Conservation (phyloP, 495 filamentous ascomycete species). For the Endocarpon pusillum region DNA sequence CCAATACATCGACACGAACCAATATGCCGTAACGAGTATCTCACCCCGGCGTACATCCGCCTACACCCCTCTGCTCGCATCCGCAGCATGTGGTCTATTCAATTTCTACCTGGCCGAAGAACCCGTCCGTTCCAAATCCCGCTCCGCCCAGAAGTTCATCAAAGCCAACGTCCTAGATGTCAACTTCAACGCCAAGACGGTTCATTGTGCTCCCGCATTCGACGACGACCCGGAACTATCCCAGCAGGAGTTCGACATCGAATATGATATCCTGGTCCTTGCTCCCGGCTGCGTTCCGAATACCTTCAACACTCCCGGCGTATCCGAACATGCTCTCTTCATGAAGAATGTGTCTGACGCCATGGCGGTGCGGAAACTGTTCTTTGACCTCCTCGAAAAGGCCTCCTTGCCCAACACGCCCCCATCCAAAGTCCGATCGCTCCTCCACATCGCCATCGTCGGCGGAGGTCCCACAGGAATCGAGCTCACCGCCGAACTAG, state of each 20-base stretch:
- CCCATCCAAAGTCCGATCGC: slow-evolving; percentile 29
- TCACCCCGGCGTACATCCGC: slow-evolving; percentile 65
- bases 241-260: slow-evolving; percentile 40
- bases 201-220: slow-evolving; percentile 5
- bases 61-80: slow-evolving; percentile 63
- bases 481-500: slow-evolving; percentile 59
- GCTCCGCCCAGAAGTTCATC: slow-evolving; percentile 3
- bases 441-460: slow-evolving; percentile 59
- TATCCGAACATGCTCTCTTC: slow-evolving; percentile 57
- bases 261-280: slow-evolving; percentile 58
- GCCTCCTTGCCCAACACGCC: slow-evolving; percentile 41
- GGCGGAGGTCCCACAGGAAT: slow-evolving; percentile 64
- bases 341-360: slow-evolving; percentile 64
- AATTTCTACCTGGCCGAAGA: slow-evolving; percentile 62
- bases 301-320: slow-evolving; percentile 57
- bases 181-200: not conserved
- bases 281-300: slow-evolving; percentile 56
- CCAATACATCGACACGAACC: slow-evolving; percentile 40
- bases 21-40: slow-evolving; percentile 52
- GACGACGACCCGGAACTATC: slow-evolving; percentile 16
- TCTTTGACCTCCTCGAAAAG: slow-evolving; percentile 46
- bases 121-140: slow-evolving; percentile 31
- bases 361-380: slow-evolving; percentile 35
- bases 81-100: slow-evolving; percentile 57
- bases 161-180: slow-evolving; percentile 4